phyloP scores from a whole-genome alignment of 306 rosid genomes.

The Fragaria iinumae region DNA sequence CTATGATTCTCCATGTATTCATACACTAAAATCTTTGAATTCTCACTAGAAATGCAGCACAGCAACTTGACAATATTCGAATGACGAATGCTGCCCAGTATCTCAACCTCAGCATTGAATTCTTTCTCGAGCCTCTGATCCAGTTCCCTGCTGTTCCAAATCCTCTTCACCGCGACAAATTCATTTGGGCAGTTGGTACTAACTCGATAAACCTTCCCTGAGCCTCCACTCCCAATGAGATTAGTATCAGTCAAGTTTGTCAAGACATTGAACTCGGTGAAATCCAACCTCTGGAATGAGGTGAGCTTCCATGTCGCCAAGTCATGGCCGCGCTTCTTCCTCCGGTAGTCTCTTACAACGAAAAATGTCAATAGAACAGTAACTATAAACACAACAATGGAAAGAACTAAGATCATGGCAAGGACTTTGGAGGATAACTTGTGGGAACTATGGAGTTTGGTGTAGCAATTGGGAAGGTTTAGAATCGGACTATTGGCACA shows the following conservation, averaged over 20 bases:
- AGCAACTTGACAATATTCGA: conserved; percentile 76
- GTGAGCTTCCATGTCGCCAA: conserved; percentile 69
- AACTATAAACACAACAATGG: conserved; percentile 24
- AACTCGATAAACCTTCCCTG: conserved; percentile 73
- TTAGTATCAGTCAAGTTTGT: conserved; percentile 56
- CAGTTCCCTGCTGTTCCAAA: conserved; percentile 43
- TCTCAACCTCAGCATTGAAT: conserved; percentile 68
- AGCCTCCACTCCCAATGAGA: conserved; percentile 86
- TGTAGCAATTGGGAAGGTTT: conserved; percentile 45
- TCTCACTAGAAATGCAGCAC: conserved; percentile 70
- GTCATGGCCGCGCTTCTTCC: conserved; percentile 36
- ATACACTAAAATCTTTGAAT: conserved; percentile 75
- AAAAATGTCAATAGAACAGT: conserved; percentile 29
- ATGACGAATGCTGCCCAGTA: conserved; percentile 72
- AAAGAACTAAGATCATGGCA: conserved; percentile 38
- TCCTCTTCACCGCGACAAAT: conserved; percentile 71
- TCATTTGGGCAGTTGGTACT: conserved; percentile 42
- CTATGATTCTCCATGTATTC: conserved; percentile 86
- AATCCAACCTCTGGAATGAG: conserved; percentile 70
- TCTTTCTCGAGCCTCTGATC: conserved; percentile 62
- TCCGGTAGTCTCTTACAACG: conserved; percentile 24
- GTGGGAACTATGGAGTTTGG: conserved; percentile 25
- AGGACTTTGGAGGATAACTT: conserved; percentile 41
- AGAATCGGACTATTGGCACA: conserved; percentile 41
- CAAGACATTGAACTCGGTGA: conserved; percentile 50